phyloP scores from a whole-genome alignment of 176 grass and related monocot species.

The Rhynchospora tenuis region DNA sequence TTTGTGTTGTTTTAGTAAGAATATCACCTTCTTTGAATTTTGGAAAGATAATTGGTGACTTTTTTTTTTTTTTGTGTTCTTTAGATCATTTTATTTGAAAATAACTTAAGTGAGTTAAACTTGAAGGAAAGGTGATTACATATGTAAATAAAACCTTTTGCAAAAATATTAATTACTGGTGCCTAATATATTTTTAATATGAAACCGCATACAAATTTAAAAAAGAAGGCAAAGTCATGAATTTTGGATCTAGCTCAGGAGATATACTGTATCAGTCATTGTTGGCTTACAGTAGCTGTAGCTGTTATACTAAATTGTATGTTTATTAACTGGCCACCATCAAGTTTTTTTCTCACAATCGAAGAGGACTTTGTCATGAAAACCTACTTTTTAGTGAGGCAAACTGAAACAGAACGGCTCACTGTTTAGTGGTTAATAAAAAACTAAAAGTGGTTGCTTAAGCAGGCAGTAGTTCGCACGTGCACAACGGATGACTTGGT shows the following conservation, averaged over 20 bases:
- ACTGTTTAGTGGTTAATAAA: background rate
- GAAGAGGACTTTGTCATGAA: background rate
- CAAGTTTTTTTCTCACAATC: background rate
- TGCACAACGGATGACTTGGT: background rate
- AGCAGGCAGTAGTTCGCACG: background rate
- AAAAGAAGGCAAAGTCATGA: background rate
- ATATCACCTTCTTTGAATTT: background rate
- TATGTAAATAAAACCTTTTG: background rate
- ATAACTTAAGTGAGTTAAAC: background rate
- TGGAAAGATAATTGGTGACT: background rate
- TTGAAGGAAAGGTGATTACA: background rate
- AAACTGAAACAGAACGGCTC: background rate
- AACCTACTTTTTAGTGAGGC: background rate
- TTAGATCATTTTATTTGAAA: too few species aligned
- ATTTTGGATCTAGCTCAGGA: background rate
- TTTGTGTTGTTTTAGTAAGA: background rate
- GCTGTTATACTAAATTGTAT: too few species aligned
- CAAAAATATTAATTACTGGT: background rate
- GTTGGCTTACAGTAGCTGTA: background rate
- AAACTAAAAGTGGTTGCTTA: conserved; percentile 3
- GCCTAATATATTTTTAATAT: background rate
- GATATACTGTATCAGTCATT: background rate
- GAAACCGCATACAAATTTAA: too few species aligned
- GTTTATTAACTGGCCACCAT: background rate
- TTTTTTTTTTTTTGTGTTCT: background rate